A percentile compares a stretch with the other conserved stretches of the same genome.
Conservation (phyloP, 805 yeast genomes). For the Starmera dryadoides region DNA sequence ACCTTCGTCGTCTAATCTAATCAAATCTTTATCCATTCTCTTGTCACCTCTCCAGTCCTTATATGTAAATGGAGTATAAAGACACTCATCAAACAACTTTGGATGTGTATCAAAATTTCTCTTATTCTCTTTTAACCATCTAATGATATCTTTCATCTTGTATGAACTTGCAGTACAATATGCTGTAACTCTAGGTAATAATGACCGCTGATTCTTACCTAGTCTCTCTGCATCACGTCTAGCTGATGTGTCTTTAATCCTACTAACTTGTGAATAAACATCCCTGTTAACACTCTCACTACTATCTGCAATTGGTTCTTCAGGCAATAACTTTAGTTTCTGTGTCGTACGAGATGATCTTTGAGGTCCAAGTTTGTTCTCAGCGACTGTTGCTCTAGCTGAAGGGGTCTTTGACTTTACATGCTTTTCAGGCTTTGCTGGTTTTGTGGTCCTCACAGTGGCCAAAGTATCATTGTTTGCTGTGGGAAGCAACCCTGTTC, state of each 20-base stretch:
- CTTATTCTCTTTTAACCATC: conserved; percentile 80
- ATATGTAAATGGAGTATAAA: conserved; percentile 82
- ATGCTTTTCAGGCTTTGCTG: neutral
- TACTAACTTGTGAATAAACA: conserved; percentile 76
- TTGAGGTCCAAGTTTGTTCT: conserved; percentile 55
- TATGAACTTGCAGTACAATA: conserved; percentile 94
- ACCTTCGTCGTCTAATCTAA: conserved; percentile 85
- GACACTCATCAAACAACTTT: conserved; percentile 86
- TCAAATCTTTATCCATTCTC: conserved; percentile 38
- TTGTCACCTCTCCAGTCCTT: conserved; percentile 68
- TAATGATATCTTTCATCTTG: conserved; percentile 74
- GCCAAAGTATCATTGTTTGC: no score
- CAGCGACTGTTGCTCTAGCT: conserved; percentile 8
- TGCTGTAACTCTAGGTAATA: conserved; percentile 90
- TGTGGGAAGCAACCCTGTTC: neutral
- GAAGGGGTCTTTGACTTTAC: neutral
- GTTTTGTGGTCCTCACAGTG: neutral
- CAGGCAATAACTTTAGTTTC: conserved; percentile 65
- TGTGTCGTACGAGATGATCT: conserved; percentile 70
- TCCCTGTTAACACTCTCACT: conserved; percentile 23
- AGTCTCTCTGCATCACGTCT: conserved; percentile 89
- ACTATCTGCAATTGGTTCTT: conserved; percentile 33
- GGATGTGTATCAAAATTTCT: conserved; percentile 73
- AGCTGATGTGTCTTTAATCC: conserved; percentile 83
- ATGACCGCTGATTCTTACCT: conserved; percentile 67